Percentiles rank a stretch among this genome's conserved stretches.
These are phyloP conservation scores for Ustilago cynodontis DNA, from an alignment of 1,284 basidiomycete species.

Conservation along the genomic window DNA sequence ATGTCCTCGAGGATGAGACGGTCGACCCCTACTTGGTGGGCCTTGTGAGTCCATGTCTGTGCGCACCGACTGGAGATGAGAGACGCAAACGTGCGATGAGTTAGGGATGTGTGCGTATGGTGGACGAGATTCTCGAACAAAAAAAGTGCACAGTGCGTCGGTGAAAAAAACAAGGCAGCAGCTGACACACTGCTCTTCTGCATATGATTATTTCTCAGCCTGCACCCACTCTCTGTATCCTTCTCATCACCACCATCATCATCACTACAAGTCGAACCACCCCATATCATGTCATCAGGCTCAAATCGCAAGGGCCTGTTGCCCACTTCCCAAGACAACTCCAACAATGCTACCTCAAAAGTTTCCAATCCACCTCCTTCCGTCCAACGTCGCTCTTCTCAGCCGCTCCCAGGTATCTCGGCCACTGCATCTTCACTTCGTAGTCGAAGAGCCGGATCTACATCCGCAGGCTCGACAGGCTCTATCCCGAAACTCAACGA, in stretches of 20 bases:
- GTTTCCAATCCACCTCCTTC: conserved; percentile 19
- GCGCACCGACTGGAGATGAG: background rate
- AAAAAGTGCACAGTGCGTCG: too few relatives aligned
- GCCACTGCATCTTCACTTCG: conserved; percentile 65
- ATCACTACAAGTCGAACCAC: background rate
- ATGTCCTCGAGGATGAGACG: conserved; percentile 3
- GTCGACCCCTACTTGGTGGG: conserved; percentile 6
- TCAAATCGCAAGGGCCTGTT: conserved; percentile 52
- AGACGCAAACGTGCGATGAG: background rate
- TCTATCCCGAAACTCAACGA: conserved; percentile 25
- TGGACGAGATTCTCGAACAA: too few relatives aligned
- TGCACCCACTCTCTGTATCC: too few relatives aligned
- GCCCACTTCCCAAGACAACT: conserved; percentile 41
- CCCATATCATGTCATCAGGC: conserved; percentile 23
- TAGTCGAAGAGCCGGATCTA: conserved; percentile 45
- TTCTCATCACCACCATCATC: background rate
- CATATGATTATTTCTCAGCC: background rate
- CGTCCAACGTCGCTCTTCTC: conserved; percentile 49
- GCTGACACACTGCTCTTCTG: conserved; percentile 1
- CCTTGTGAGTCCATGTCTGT: conserved; percentile 13
- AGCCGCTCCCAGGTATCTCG: conserved; percentile 65
- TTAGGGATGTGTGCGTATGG: background rate
- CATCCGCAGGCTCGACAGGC: conserved; percentile 29
- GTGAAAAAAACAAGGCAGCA: too few relatives aligned
- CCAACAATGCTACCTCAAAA: conserved; percentile 7